Base-by-base conservation (phyloP, 345 rosid species). In the Punica granatum region DNA sequence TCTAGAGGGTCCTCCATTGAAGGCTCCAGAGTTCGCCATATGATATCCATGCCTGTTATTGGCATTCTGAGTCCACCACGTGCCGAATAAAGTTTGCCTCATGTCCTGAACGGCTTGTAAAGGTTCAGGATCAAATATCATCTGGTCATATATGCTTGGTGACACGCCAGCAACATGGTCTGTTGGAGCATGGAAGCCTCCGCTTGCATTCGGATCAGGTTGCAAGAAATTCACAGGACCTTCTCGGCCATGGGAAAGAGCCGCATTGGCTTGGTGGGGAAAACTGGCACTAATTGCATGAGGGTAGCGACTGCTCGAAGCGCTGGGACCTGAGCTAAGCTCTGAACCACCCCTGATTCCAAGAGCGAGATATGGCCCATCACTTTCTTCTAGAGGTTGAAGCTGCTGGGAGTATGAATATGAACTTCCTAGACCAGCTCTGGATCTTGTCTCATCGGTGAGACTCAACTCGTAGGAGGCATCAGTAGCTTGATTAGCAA, bases 351-450 rank as follows among this genome's bases (percentile, higher is more conserved):
- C 28, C 25, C 78, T 69, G 44, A 35, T 63, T 43, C 73, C 73
- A 63, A 69, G 73, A 39, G 63, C 73, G 59, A 72, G 73, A 69
- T 63, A 62, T 62, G 58, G 63, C 28, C 73, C 81, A 78, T 74
- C 71, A 34, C 69, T 71, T 19, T 61, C 56, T 65, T 69, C 67
- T 23, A 62, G 66, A 65, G 63, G 31, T 66, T 37, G 66, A 34
- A 46, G 33, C 26, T 28, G 46, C 72, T 37, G 43, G 58, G 48
- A 41, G 48, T 30, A 23, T 1, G 53, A 64, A 25, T 4, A 21
- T 39, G 67, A 16, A 37, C 18, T 48, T 48, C 23, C 53, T 16
- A 16, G 23, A n/a, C 53, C 23, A 48, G n/a, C 53, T 0, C 3
- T 6, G 18, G 18, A 41, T 41, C 44, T 41, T 41, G 44, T 41